Evolutionary conservation across 345 rosid species (phyloP).

Genomic region (Populus ilicifolia): DNA sequence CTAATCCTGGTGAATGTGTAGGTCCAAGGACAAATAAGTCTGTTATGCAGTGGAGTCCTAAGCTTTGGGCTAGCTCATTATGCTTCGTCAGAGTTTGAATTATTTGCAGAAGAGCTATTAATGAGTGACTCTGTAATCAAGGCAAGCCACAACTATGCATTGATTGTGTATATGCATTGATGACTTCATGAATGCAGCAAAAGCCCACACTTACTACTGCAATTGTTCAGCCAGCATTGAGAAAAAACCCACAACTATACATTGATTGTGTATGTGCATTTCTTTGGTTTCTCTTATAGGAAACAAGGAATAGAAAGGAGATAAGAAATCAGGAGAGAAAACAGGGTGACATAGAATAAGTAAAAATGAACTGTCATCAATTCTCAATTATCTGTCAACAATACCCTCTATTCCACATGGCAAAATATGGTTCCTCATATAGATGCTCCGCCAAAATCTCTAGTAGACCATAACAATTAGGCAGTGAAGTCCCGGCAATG

Average conservation of each 20-base stretch:
- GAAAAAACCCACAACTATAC: neutral
- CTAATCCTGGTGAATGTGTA: constrained; percentile 30
- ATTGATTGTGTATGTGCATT: neutral
- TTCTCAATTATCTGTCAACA: neutral
- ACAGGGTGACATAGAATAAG: neutral
- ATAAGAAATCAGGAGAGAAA: neutral
- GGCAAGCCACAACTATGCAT: constrained; percentile 37
- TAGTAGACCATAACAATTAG: neutral
- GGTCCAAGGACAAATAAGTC: constrained; percentile 97
- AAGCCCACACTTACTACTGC: neutral
- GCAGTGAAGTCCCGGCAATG: neutral
- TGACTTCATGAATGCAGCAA: neutral
- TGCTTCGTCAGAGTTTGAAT: constrained; percentile 90
- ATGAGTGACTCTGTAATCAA: constrained; percentile 92
- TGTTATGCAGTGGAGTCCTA: constrained; percentile 63
- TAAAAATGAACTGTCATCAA: neutral
- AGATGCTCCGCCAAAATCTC: neutral
- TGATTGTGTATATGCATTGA: neutral
- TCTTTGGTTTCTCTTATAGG: neutral
- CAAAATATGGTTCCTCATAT: neutral
- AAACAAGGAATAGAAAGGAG: neutral
- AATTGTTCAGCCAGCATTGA: neutral
- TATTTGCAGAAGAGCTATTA: constrained; percentile 90
- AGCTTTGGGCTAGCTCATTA: constrained; percentile 91
- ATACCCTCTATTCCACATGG: neutral